A percentile compares a stretch with the other conserved stretches of the same genome.
phyloP scores from a whole-genome alignment of 148 eudicot genomes.

The Rhododendron griersonianum region DNA sequence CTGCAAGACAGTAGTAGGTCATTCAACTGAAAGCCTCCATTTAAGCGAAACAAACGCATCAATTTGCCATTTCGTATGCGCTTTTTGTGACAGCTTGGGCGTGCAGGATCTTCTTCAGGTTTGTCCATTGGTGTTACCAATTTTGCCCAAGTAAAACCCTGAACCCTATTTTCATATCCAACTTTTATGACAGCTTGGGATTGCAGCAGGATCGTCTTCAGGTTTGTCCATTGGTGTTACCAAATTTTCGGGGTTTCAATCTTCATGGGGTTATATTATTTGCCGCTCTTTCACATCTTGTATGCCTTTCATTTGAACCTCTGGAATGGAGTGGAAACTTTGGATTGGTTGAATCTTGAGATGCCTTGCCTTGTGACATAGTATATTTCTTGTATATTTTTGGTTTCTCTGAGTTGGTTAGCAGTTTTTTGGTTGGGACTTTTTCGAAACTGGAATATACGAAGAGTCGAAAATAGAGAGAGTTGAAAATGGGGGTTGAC shows the following conservation, averaged over 20 bases:
- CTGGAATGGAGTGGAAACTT: neutral
- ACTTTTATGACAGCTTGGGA: neutral
- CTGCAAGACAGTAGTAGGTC: neutral
- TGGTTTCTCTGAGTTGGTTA: neutral
- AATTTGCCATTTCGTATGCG: neutral
- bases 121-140: neutral
- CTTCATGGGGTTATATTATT: neutral
- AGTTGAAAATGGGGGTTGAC: neutral
- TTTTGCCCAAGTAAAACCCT: neutral
- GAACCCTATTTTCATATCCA: neutral
- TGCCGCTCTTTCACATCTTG: neutral
- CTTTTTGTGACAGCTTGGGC: neutral
- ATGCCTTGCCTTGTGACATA: neutral
- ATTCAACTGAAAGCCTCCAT: neutral
- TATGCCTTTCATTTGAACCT: neutral
- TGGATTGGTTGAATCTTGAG: neutral
- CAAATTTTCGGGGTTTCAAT: neutral
- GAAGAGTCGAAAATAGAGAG: neutral
- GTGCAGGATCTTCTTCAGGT: neutral
- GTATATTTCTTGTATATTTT: neutral
- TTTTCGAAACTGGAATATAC: neutral
- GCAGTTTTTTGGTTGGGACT: slow-evolving; percentile 4
- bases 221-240: neutral
- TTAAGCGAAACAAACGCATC: neutral
- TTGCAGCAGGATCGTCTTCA: neutral